These are phyloP conservation scores for Babesia caballi DNA, from an alignment of 169 alveolate genomes.

Conservation along the genomic window DNA sequence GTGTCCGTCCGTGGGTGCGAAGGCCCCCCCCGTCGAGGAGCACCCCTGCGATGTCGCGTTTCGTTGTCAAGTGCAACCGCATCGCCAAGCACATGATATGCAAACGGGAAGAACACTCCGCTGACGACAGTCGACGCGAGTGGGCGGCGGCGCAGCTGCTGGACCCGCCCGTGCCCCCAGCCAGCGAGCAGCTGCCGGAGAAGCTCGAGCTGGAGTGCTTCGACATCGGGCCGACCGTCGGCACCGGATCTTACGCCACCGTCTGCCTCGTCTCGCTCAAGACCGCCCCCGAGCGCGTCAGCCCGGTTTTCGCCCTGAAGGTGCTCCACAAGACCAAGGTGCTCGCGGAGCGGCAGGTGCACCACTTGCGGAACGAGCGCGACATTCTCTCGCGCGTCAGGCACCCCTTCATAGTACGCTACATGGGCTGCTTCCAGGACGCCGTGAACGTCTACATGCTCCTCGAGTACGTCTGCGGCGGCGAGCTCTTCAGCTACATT, in stretches of 20 bases:
- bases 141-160: background rate
- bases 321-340: slow-evolving; percentile 70
- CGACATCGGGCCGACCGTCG: slow-evolving; percentile 58
- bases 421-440: slow-evolving; percentile 76
- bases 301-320: slow-evolving; percentile 63
- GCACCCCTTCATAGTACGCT: slow-evolving; percentile 79
- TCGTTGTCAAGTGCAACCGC: background rate
- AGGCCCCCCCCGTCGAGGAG: background rate
- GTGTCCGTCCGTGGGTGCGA: background rate
- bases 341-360: slow-evolving; percentile 62
- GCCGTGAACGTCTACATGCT: slow-evolving; percentile 70
- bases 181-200: background rate
- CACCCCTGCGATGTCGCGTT: background rate
- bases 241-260: slow-evolving; percentile 67
- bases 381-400: slow-evolving; percentile 59
- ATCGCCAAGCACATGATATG: slow-evolving; percentile 13
- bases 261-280: slow-evolving; percentile 52
- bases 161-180: background rate
- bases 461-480: slow-evolving; percentile 81
- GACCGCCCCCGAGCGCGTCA: background rate
- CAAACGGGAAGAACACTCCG: background rate
- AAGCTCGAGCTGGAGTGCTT: slow-evolving; percentile 11
- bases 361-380: slow-evolving; percentile 68
- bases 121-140: background rate
- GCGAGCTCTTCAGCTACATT: slow-evolving; percentile 76